phyloP scores from a whole-genome alignment of 1,284 basidiomycete species.

The Ustilago vetiveriae region DNA sequence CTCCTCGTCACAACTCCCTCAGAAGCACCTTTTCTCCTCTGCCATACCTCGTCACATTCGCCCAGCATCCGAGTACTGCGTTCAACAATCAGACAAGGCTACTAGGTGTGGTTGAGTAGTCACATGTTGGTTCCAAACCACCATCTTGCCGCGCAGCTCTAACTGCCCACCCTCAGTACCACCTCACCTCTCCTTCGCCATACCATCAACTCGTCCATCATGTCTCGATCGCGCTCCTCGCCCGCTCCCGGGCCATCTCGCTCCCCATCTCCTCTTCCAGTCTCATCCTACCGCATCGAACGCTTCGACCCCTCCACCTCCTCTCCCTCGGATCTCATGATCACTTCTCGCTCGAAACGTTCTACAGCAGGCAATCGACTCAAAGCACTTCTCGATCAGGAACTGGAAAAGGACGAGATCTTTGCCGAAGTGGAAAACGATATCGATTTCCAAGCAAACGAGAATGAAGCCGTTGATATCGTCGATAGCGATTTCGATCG shows the following conservation, averaged over 20 bases:
- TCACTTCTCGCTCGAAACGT: conserved; percentile 45
- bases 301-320: conserved; percentile 8
- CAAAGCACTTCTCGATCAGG: conserved; percentile 60
- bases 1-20: too few species aligned
- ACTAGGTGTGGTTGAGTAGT: too few species aligned
- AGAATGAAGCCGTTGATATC: conserved; percentile 61
- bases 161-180: too few species aligned
- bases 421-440: conserved; percentile 63
- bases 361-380: conserved; percentile 55
- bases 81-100: too few species aligned
- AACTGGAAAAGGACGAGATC: conserved; percentile 59
- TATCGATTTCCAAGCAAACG: conserved; percentile 54
- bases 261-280: neutral
- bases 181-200: too few species aligned
- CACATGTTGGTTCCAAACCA: too few species aligned
- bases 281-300: conserved; percentile 34
- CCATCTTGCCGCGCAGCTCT: too few species aligned
- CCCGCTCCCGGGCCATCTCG: conserved; percentile 5
- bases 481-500: conserved; percentile 64
- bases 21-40: too few species aligned
- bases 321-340: conserved; percentile 25
- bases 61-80: too few species aligned
- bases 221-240: conserved; percentile 6
- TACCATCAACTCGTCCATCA: neutral
- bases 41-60: too few species aligned